These are phyloP conservation scores for Mrakia hoshinonis DNA, from an alignment of 768 basidiomycete species.

Conservation along the genomic window DNA sequence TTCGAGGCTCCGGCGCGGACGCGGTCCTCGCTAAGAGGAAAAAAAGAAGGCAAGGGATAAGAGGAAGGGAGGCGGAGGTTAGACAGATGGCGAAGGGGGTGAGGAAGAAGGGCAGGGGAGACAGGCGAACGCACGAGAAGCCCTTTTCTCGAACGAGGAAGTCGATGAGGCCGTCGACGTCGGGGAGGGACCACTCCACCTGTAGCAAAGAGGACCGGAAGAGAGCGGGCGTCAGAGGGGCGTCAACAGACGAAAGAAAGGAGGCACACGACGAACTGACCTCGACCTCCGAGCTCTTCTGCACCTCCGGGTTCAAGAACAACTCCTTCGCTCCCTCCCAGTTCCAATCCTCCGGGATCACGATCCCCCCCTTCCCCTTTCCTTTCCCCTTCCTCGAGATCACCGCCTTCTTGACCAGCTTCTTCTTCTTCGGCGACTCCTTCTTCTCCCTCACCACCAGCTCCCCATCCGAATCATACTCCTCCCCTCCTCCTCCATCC, in stretches of 20 bases:
- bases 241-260: not conserved
- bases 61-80: not conserved
- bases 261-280: conserved; percentile 44
- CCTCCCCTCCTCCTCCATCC: conserved; percentile 6
- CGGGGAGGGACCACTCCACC: conserved; percentile 91
- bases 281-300: conserved; percentile 74
- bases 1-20: conserved; percentile 93
- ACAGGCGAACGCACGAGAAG: conserved; percentile 66
- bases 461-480: conserved; percentile 23
- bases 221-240: not conserved
- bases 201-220: conserved; percentile 37
- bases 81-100: too few species aligned
- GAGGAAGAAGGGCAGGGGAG: too few species aligned
- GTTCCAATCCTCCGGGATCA: conserved; percentile 89
- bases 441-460: not conserved
- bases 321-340: conserved; percentile 90
- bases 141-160: conserved; percentile 93
- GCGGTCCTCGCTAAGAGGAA: conserved; percentile 71
- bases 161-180: conserved; percentile 83
- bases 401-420: not conserved
- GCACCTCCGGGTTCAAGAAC: conserved; percentile 82
- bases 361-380: conserved; percentile 45
- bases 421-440: conserved; percentile 1
- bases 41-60: conserved; percentile 18
- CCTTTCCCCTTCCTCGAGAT: conserved; percentile 14